Evolutionary conservation across 352 stramenopile genomes (phyloP).

Genomic region (Phytopythium chamaehyphon): DNA sequence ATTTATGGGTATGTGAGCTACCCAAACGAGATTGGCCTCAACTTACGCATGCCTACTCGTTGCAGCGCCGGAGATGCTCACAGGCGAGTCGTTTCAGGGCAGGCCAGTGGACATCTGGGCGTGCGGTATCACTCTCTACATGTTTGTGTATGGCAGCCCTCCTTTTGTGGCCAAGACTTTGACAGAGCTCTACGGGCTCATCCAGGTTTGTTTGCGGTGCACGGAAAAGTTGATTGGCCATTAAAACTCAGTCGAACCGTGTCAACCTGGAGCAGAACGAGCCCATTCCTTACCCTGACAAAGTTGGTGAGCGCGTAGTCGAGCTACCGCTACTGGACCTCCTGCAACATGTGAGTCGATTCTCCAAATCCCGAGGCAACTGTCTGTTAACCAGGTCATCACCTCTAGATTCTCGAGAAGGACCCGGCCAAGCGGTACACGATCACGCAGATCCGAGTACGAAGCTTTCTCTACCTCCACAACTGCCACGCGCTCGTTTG

Average conservation of each 20-base stretch:
- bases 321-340: constrained; percentile 60
- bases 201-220: constrained; percentile 49
- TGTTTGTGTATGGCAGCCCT: constrained; percentile 93
- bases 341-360: constrained; percentile 40
- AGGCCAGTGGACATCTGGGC: constrained; percentile 93
- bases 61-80: constrained; percentile 76
- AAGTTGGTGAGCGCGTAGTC: constrained; percentile 43
- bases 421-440: constrained; percentile 54
- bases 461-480: constrained; percentile 1
- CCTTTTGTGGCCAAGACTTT: constrained; percentile 91
- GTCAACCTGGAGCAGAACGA: constrained; percentile 37
- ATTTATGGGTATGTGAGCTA: constrained; percentile 47
- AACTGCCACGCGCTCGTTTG: neutral
- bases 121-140: constrained; percentile 94
- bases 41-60: constrained; percentile 2
- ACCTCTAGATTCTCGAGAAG: constrained; percentile 81
- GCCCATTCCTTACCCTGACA: constrained; percentile 42
- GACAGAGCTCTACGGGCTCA: constrained; percentile 90
- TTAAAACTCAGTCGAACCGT: too few species aligned
- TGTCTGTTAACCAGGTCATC: too few species aligned
- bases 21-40: neutral
- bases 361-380: too few species aligned
- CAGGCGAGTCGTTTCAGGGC: constrained; percentile 67
- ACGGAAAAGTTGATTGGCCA: too few species aligned
- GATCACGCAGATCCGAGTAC: constrained; percentile 66